A percentile compares a stretch with the other conserved stretches of the same genome.
Evolutionary conservation across 257 asterid species (phyloP).

Genomic region (Nicotiana otophora): DNA sequence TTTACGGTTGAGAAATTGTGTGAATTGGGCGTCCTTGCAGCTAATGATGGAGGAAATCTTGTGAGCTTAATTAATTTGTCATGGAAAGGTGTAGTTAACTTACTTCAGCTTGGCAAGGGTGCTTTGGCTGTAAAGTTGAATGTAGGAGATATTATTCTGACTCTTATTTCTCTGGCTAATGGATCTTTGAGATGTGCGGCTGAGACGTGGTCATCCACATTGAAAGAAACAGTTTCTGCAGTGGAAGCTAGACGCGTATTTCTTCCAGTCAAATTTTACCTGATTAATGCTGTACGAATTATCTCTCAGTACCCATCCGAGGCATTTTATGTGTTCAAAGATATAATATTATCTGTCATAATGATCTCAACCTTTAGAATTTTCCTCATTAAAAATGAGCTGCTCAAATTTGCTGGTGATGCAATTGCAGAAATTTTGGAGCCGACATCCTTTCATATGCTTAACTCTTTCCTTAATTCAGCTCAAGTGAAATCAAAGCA

Average conservation of each 20-base stretch:
- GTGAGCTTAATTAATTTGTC: conserved; percentile 78
- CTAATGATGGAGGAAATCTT: conserved; percentile 87
- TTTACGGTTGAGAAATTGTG: conserved; percentile 60
- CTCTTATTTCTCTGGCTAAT: conserved; percentile 68
- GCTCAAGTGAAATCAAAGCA: conserved; percentile 57
- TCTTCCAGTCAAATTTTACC: conserved; percentile 86
- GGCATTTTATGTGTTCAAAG: conserved; percentile 64
- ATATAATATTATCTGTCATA: conserved; percentile 56
- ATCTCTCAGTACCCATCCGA: conserved; percentile 72
- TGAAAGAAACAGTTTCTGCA: conserved; percentile 42
- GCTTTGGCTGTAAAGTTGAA: conserved; percentile 71
- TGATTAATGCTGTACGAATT: conserved; percentile 89
- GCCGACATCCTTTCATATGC: conserved; percentile 82
- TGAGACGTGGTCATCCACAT: conserved; percentile 60
- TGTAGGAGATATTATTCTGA: conserved; percentile 52
- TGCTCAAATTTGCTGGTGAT: conserved; percentile 55
- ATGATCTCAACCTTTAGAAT: conserved; percentile 64
- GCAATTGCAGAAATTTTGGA: conserved; percentile 68
- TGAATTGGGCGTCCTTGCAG: conserved; percentile 85
- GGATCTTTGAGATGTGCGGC: conserved; percentile 72
- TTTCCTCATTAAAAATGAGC: conserved; percentile 55
- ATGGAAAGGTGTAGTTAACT: conserved; percentile 91
- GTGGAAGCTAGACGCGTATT: conserved; percentile 83
- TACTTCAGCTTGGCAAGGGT: conserved; percentile 90
- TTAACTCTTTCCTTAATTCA: conserved; percentile 68